phyloP scores from a whole-genome alignment of 1,139 yeast species.

The Spencermartinsiella ligniputridi region DNA sequence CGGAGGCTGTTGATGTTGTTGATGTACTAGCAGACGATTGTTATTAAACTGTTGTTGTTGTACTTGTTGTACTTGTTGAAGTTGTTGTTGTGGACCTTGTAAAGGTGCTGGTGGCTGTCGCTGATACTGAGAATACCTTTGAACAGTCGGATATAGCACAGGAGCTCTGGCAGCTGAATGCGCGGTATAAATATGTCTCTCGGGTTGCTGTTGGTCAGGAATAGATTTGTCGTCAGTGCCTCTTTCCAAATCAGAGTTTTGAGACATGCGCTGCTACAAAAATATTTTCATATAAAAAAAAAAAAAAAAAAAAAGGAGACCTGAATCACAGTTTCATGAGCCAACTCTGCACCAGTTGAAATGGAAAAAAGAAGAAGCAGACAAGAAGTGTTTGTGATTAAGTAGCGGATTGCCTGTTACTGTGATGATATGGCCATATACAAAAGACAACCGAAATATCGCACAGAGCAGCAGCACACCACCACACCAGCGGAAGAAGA shows the following conservation, averaged over 20 bases:
- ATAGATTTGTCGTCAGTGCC: background rate
- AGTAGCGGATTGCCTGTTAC: too few species aligned
- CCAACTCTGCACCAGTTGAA: background rate
- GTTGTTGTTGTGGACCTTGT: background rate
- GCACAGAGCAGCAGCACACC: too few species aligned
- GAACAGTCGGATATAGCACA: background rate
- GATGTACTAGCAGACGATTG: too few species aligned
- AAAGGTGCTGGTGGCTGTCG: constrained; percentile 3
- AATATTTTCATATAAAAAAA: background rate
- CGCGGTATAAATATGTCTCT: background rate
- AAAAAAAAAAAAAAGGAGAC: constrained; percentile 2
- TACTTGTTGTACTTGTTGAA: background rate
- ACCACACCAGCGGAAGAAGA: too few species aligned
- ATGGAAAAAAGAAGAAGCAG: constrained; percentile 1
- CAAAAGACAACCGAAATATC: too few species aligned
- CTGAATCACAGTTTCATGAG: background rate
- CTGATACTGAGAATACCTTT: background rate
- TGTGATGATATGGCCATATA: too few species aligned
- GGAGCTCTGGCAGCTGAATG: background rate
- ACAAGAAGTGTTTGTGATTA: too few species aligned
- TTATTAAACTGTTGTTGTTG: constrained; percentile 1
- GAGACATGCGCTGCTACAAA: constrained; percentile 2
- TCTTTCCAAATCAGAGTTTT: constrained; percentile 1
- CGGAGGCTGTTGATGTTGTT: background rate
- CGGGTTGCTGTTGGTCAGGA: background rate